Evolutionary conservation across 2,329 filamentous ascomycete species (phyloP), one percentile per base, ranked within the genome.

Genomic region (Pseudogymnoascus sp.): DNA sequence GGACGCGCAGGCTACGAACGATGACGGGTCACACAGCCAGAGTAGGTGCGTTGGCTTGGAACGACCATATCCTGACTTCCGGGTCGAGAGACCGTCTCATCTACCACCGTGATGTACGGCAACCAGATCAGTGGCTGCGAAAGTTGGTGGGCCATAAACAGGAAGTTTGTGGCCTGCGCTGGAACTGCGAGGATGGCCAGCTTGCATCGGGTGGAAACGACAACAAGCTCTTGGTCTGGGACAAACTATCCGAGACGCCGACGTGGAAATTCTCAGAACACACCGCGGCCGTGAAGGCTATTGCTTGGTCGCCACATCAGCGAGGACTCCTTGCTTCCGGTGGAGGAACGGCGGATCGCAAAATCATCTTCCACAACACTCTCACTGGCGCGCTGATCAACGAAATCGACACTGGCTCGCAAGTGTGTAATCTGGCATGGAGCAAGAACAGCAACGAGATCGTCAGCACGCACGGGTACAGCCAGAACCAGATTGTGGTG

Each of bases 201-300:
- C 82, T 99, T 25, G 95, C 95, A 11, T 96, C 91, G 63, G 95
- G 95, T 60, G 95, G 95, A 5, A 99, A 99, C 75, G 95, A 99
- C 78, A 99, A 99, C 78, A 97, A 97, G 74, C 82, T 99, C 53
- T 95, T 97, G 84, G 92, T 99, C 23, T 99, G 95, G 95, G 95
- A 99, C 71, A 96, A 96, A 73, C 82, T 97, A 64, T 91, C 88
- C n/a, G 90, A 96, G 69, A 90, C 92, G 6, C 95, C 95, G 1
- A 82, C 96, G 2, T 96, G 90, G 82, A 96, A 96, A 70, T 97
- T 96, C 75, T 89, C 90, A 16, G 93, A 97, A 67, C 95, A 99
- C 74, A 93, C 89, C 37, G 95, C 95, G 11, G 95, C 95, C 7
- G 95, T 99, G 61, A 99, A 99, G 75, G 95, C 95, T 3, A 97